These are phyloP conservation scores for Eimeria maxima DNA, from an alignment of 169 alveolate genomes.

Conservation along the genomic window DNA sequence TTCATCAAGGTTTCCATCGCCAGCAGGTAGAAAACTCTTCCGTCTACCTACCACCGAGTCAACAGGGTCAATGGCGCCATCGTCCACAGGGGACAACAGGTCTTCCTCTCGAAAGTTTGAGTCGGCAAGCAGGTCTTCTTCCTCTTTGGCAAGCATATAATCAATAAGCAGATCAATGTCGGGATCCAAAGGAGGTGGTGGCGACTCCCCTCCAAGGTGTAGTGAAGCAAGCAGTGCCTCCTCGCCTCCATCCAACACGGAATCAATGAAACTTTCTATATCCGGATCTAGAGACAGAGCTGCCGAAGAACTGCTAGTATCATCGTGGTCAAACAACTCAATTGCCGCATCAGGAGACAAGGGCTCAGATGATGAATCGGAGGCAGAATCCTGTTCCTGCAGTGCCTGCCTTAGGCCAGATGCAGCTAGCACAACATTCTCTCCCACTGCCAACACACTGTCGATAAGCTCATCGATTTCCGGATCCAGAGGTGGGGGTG, in stretches of 20 bases:
- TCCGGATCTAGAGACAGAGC: background rate
- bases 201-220: background rate
- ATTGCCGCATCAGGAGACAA: background rate
- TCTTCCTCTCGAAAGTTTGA: background rate
- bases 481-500: background rate
- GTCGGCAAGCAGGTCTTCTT: background rate
- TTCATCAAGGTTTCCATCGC: background rate
- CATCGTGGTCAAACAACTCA: background rate
- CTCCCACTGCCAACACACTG: slow-evolving; percentile 12
- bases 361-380: background rate
- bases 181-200: background rate
- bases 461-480: background rate
- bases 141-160: background rate
- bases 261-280: background rate
- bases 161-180: background rate
- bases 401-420: background rate
- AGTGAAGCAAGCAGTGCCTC: background rate
- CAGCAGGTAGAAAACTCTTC: background rate
- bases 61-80: background rate
- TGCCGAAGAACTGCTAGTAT: background rate
- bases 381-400: background rate
- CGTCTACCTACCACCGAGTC: background rate
- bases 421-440: background rate
- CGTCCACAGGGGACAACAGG: background rate
- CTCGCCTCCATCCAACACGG: background rate